Base-by-base conservation (phyloP, 1,139 yeast species). In the Hanseniaspora gamundiae region DNA sequence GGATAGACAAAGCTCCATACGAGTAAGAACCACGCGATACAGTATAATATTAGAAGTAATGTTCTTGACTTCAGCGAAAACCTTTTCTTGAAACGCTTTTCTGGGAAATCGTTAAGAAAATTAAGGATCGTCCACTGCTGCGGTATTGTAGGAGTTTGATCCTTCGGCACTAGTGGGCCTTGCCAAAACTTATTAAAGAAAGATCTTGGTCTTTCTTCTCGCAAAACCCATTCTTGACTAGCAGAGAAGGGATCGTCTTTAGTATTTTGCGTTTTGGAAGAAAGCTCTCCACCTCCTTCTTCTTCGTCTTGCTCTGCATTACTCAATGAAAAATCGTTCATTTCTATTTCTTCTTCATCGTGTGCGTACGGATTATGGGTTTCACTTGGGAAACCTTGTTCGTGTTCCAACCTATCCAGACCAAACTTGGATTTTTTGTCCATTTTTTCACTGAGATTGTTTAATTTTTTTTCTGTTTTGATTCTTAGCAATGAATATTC, bases 161-260 rank as follows among this genome's bases (percentile, higher is more conserved):
- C 85, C 20, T 49, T 49, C 1, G 76, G 71, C 2, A 53, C 51
- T 2, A 47, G 54, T 0, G 85, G 85, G 0, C 86, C 86, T 16
- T 63, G 42, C 78, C 81, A 73, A 7, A 67, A 24, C 33, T 49
- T 54, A 20, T 51, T 48, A n/a, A 45, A 31, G 28, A 41, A 36
- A 13, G 20, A 31, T 28, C 17, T 24, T 1, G 17, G 35, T 14
- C 35, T 30, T 16, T 30, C 17, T 14, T 30, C 35, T 4, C 14
- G 35, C 35, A 30, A 8, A n/a, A 30, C 17, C 35, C 35, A 30
- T n/a, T 30, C 35, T n/a, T 14, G 19, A 14, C 35, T 30, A 13
- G 35, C 35, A 6, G 19, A n/a, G 4, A 16, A 30, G 4, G 35
- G 19, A n/a, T 30, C 17, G 19, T 30, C 7, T 10, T n/a, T 16